These are phyloP conservation scores for Umbilicus rupestris DNA, from an alignment of 164 flowering plant species.

Conservation along the genomic window DNA sequence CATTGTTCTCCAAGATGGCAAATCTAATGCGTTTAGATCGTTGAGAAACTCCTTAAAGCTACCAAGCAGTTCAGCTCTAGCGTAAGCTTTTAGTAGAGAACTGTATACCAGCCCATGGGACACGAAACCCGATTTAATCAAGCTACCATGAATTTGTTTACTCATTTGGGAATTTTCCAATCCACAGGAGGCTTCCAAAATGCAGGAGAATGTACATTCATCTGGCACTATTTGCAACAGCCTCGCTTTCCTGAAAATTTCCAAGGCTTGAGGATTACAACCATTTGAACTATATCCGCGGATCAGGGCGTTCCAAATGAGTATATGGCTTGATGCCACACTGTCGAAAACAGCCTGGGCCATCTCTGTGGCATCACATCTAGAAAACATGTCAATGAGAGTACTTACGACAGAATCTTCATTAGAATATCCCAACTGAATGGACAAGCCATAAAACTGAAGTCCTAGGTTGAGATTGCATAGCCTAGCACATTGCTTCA, in stretches of 20 bases:
- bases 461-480: conserved; percentile 29
- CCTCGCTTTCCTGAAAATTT: conserved; percentile 22
- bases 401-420: conserved; percentile 22
- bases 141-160: conserved; percentile 29
- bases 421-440: conserved; percentile 24
- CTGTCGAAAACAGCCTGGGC: conserved; percentile 26
- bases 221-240: conserved; percentile 21
- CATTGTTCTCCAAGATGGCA: conserved; percentile 37
- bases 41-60: conserved; percentile 26
- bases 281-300: conserved; percentile 26
- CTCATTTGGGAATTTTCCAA: conserved; percentile 17
- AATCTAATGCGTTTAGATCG: conserved; percentile 20
- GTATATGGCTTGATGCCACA: conserved; percentile 11
- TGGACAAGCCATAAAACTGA: conserved; percentile 29
- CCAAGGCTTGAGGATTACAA: conserved; percentile 19
- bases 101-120: conserved; percentile 22
- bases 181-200: conserved; percentile 25
- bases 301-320: conserved; percentile 42
- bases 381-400: conserved; percentile 33
- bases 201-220: conserved; percentile 26
- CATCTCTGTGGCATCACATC: conserved; percentile 22
- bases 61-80: conserved; percentile 18
- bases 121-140: conserved; percentile 34
- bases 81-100: conserved; percentile 30
- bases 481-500: conserved; percentile 30